Conservation (phyloP, 495 filamentous ascomycete genomes). For the Echria macrotheca region DNA sequence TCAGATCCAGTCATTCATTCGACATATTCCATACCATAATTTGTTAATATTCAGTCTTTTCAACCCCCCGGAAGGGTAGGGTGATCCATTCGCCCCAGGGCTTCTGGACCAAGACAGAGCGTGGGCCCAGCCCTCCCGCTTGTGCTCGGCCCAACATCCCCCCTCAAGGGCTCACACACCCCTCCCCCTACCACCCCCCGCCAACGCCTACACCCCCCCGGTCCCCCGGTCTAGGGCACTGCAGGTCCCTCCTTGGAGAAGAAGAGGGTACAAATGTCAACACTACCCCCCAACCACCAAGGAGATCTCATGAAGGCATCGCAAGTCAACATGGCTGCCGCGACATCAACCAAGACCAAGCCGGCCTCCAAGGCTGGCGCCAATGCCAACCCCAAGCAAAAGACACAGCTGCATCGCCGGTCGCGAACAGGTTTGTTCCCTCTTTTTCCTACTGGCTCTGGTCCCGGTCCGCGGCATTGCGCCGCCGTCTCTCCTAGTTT, state of each 20-base stretch:
- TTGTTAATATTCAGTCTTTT: slow-evolving; percentile 33
- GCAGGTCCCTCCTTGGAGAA: slow-evolving; percentile 35
- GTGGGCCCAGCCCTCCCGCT: slow-evolving; percentile 35
- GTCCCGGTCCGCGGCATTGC: neutral
- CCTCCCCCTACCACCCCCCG: slow-evolving; percentile 13
- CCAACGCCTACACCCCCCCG: slow-evolving; percentile 23
- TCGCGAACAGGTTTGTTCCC: slow-evolving; percentile 78
- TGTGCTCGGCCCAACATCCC: slow-evolving; percentile 39
- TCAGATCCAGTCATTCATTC: slow-evolving; percentile 48
- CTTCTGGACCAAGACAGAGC: slow-evolving; percentile 35
- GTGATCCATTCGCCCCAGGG: slow-evolving; percentile 18
- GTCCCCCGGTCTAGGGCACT: slow-evolving; percentile 38
- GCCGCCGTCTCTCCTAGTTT: neutral
- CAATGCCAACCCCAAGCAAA: slow-evolving; percentile 53
- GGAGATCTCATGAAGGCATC: slow-evolving; percentile 46
- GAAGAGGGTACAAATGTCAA: slow-evolving; percentile 55
- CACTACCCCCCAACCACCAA: slow-evolving; percentile 51
- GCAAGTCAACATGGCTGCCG: slow-evolving; percentile 51
- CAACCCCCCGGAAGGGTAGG: slow-evolving; percentile 21
- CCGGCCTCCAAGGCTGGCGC: slow-evolving; percentile 44
- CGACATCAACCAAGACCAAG: slow-evolving; percentile 50
- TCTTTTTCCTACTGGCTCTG: slow-evolving; percentile 1
- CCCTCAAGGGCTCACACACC: slow-evolving; percentile 16
- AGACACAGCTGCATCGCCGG: slow-evolving; percentile 81
- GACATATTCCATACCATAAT: slow-evolving; percentile 31